These are phyloP conservation scores for Fusarium transvaalense DNA, from an alignment of 2,329 filamentous ascomycete genomes.

Conservation along the genomic window DNA sequence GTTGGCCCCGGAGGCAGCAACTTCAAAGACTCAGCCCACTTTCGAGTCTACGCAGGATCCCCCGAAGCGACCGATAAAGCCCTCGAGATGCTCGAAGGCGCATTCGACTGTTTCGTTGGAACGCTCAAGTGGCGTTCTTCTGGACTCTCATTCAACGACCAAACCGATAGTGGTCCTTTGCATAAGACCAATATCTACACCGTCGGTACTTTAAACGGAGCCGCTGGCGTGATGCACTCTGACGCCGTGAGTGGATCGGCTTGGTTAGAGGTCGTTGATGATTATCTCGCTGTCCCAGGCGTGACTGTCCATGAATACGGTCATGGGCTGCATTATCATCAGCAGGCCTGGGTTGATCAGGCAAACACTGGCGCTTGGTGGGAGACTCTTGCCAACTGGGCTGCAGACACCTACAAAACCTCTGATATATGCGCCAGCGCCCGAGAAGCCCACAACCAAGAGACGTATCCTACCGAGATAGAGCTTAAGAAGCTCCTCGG, in stretches of 20 bases:
- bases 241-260: conserved; percentile 56
- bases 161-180: conserved; percentile 54
- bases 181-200: conserved; percentile 63
- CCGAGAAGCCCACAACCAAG: conserved; percentile 53
- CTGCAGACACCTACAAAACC: conserved; percentile 63
- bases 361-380: conserved; percentile 62
- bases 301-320: conserved; percentile 65
- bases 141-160: conserved; percentile 54
- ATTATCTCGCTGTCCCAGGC: conserved; percentile 54
- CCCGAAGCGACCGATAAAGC: conserved; percentile 42
- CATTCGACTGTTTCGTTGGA: conserved; percentile 57
- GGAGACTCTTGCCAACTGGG: conserved; percentile 64
- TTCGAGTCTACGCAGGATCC: conserved; percentile 54
- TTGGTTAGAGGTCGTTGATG: conserved; percentile 58
- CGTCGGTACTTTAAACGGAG: conserved; percentile 53
- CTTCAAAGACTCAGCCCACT: conserved; percentile 55
- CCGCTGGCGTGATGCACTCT: conserved; percentile 59
- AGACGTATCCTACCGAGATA: conserved; percentile 55
- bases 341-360: conserved; percentile 60
- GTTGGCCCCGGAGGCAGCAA: conserved; percentile 51
- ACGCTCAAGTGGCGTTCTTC: conserved; percentile 56
- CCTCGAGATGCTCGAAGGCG: conserved; percentile 60
- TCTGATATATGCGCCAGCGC: conserved; percentile 58
- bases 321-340: conserved; percentile 62
- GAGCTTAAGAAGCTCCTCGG: conserved; percentile 60